Base-by-base conservation (phyloP, 257 asterid species). In the Striga asiatica region DNA sequence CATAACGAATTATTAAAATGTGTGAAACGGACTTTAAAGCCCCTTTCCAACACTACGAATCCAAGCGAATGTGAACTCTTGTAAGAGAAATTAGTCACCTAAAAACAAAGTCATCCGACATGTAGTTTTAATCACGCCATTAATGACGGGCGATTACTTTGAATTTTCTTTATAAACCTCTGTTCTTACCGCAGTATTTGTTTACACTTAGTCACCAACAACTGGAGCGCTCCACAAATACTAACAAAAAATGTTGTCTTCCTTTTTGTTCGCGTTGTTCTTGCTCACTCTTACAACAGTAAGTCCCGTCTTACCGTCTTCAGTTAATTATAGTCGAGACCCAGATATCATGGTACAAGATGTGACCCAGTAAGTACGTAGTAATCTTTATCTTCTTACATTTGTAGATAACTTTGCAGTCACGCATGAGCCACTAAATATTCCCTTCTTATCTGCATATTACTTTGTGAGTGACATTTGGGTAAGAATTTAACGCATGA, bases 51-150 rank as follows among this genome's bases (percentile, higher is more conserved):
- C n/a, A n/a, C n/a, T n/a, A n/a, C n/a, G n/a, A 3, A 29, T 10
- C 35, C 8, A 0, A 29, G 3, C 6, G 35, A 29, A 29, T 29
- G 35, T 29, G 35, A 29, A 29, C 35, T 29, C 35, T 24, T 27
- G 43, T 8, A 27, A 48, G 31, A 23, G 18, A 55, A 62, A 66
- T 55, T 27, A 49, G 35, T 32, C 65, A 39, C 20, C 24, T 20
- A 50, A 42, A 42, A 42, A 35, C 17, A 39, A 35, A 60, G 8
- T 54, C 58, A 69, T 66, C 81, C 88, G 68, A 74, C 70, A 24
- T 32, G 19, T n/a, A 42, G 25, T 61, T 47, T 49, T 35, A 85
- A 80, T 85, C 81, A 83, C 95, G 95, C 95, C 95, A 52, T 75
- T 69, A 48, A 58, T 75, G 62, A 66, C 94, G 95, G 82, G 3